phyloP scores from a whole-genome alignment of 495 filamentous ascomycete genomes.

The Penicillium salamii region DNA sequence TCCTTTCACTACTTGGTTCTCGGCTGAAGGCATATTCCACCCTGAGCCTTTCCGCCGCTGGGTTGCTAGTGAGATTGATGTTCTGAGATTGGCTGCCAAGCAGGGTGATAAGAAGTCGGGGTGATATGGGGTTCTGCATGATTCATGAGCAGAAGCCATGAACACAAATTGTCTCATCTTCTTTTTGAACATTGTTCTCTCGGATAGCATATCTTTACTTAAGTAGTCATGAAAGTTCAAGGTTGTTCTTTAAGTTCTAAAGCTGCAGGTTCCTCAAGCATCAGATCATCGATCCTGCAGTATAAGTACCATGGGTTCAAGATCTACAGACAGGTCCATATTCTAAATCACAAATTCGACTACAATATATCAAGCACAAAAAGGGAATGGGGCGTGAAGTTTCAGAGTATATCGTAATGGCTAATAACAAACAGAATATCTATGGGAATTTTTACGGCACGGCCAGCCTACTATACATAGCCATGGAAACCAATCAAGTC shows the following conservation, averaged over 20 bases:
- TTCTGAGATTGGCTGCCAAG: constrained; percentile 67
- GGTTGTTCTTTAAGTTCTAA: too few species aligned
- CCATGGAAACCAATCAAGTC: constrained; percentile 5
- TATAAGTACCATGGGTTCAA: too few species aligned
- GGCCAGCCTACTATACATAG: constrained; percentile 6
- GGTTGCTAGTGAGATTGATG: constrained; percentile 65
- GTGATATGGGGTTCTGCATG: background rate
- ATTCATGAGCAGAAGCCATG: background rate
- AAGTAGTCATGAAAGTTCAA: too few species aligned
- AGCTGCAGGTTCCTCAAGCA: too few species aligned
- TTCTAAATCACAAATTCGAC: background rate
- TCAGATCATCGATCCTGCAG: too few species aligned
- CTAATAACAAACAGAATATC: constrained; percentile 23
- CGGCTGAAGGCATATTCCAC: constrained; percentile 75
- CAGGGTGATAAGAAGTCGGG: constrained; percentile 47
- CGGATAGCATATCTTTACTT: background rate
- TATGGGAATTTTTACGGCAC: constrained; percentile 16
- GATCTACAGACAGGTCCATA: background rate
- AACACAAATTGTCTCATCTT: background rate
- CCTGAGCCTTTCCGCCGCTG: constrained; percentile 79
- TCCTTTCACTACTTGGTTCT: constrained; percentile 85
- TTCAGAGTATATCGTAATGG: constrained; percentile 18
- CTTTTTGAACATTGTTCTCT: background rate
- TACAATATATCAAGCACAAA: constrained; percentile 1
- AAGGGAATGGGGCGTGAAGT: constrained; percentile 1